Conservation (phyloP, 257 asterid species). For the Nicotiana attenuata region DNA sequence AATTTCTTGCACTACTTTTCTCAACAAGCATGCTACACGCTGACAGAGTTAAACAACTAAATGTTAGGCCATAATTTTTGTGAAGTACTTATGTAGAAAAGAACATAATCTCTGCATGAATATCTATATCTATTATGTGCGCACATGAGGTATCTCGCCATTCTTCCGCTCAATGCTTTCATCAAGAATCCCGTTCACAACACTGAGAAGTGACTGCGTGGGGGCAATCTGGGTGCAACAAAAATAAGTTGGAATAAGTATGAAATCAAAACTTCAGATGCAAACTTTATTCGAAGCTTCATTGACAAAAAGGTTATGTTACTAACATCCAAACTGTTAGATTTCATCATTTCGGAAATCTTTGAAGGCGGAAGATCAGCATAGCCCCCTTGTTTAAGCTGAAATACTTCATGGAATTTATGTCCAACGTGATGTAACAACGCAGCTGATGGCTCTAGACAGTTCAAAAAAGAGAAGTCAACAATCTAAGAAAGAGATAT, state of each 20-base stretch:
- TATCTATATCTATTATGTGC: constrained; percentile 10
- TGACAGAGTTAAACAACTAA: constrained; percentile 24
- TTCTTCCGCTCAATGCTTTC: constrained; percentile 78
- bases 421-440: constrained; percentile 45
- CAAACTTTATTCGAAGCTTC: neutral
- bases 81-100: neutral
- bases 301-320: neutral
- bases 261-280: neutral
- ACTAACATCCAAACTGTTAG: constrained; percentile 88
- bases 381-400: constrained; percentile 68
- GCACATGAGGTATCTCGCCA: constrained; percentile 89
- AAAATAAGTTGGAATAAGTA: constrained; percentile 4
- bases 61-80: constrained; percentile 1
- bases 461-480: neutral
- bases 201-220: constrained; percentile 81
- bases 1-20: constrained; percentile 92
- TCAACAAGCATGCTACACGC: constrained; percentile 84
- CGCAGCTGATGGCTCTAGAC: constrained; percentile 45
- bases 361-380: constrained; percentile 70
- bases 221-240: constrained; percentile 75
- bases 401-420: constrained; percentile 80
- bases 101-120: neutral
- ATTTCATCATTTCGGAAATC: constrained; percentile 84
- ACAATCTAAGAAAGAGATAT: neutral
- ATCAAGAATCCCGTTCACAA: constrained; percentile 73